Conservation (phyloP, 768 basidiomycete genomes). For the Amanita phalloides region DNA sequence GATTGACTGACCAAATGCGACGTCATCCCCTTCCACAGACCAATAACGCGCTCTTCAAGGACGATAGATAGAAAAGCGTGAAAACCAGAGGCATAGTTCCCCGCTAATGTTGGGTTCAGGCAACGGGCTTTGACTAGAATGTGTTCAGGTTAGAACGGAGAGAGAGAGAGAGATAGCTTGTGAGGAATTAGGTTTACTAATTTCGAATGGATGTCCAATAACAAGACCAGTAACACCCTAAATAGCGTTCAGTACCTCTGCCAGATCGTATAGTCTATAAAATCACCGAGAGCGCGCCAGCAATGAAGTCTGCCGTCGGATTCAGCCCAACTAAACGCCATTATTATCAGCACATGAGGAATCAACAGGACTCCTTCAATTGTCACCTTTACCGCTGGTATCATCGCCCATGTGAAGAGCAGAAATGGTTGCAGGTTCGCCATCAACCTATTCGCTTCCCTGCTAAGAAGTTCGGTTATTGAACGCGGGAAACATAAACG, state of each 20-base stretch:
- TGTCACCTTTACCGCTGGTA: too few relatives aligned
- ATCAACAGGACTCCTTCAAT: too few relatives aligned
- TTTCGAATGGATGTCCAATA: constrained; percentile 75
- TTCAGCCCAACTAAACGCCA: constrained; percentile 25
- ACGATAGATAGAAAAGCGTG: constrained; percentile 59
- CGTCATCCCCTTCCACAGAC: constrained; percentile 67
- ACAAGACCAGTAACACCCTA: constrained; percentile 57
- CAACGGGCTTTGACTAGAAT: constrained; percentile 68
- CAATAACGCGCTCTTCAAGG: constrained; percentile 55
- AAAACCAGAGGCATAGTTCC: constrained; percentile 54
- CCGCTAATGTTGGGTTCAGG: constrained; percentile 50
- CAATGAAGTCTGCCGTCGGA: constrained; percentile 67
- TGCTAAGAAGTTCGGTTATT: too few relatives aligned
- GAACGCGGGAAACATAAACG: too few relatives aligned
- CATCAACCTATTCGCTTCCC: too few relatives aligned
- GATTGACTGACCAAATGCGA: constrained; percentile 60
- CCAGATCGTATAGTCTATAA: not conserved
- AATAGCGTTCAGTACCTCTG: not conserved
- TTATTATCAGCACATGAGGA: too few relatives aligned
- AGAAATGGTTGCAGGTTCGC: too few relatives aligned
- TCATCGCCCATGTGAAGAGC: too few relatives aligned
- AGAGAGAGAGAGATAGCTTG: too few relatives aligned
- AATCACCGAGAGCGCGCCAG: constrained; percentile 54
- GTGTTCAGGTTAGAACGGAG: not conserved
- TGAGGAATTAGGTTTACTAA: constrained; percentile 12